Percentiles rank a stretch among this genome's conserved stretches.
Evolutionary conservation across 305 asterid genomes (phyloP).

Genomic region (Solanum hybrid): DNA sequence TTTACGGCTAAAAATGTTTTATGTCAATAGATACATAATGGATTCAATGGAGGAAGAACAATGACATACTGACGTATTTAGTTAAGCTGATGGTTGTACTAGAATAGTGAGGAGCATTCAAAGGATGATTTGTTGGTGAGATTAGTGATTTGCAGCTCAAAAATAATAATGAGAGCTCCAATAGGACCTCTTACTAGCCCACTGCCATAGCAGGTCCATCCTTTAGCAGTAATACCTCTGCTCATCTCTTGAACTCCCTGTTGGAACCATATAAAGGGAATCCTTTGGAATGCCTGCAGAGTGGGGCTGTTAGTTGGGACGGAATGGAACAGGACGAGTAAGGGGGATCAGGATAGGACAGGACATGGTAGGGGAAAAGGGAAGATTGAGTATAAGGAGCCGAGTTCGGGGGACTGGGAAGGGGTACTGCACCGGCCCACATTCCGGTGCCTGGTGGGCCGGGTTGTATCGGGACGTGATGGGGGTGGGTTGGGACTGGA

Average conservation of each 20-base stretch:
- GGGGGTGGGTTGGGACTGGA: no score
- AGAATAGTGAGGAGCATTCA: background rate
- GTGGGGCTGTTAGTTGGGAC: background rate
- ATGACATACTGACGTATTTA: background rate
- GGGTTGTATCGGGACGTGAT: background rate
- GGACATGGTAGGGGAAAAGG: background rate
- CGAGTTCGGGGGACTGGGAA: background rate
- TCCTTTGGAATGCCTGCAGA: background rate
- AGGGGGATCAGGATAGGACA: background rate
- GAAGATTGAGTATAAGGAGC: background rate
- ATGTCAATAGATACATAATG: background rate
- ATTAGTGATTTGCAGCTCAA: background rate
- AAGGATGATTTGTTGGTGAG: background rate
- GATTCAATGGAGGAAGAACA: background rate
- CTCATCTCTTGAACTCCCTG: background rate
- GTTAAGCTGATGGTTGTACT: background rate
- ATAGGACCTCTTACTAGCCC: background rate
- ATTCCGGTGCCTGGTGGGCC: background rate
- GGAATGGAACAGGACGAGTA: background rate
- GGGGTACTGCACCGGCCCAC: background rate
- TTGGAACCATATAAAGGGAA: background rate
- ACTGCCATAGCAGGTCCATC: background rate
- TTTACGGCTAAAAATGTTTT: background rate
- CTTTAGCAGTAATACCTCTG: background rate
- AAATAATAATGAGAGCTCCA: background rate